Evolutionary conservation across 2,329 filamentous ascomycete species (phyloP).

Genomic region (Pseudogymnoascus verrucosus): DNA sequence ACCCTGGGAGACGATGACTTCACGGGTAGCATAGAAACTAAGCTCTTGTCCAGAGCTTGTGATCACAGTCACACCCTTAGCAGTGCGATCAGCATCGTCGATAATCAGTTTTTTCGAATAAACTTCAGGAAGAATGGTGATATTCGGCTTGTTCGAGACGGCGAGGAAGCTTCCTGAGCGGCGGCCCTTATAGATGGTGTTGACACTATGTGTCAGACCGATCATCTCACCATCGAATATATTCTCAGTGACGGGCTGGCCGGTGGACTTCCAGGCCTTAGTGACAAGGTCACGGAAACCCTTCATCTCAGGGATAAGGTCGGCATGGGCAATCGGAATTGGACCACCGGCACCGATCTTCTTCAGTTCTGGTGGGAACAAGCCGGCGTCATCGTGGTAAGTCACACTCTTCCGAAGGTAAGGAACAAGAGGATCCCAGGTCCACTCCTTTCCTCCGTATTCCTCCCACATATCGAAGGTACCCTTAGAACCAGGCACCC

Average conservation of each 20-base stretch:
- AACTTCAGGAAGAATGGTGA: constrained; percentile 41
- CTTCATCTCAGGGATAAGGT: constrained; percentile 43
- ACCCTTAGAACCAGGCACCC: constrained; percentile 48
- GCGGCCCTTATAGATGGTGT: constrained; percentile 49
- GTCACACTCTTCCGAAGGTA: constrained; percentile 49
- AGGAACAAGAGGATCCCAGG: constrained; percentile 41
- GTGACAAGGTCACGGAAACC: constrained; percentile 43
- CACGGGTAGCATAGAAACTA: constrained; percentile 33
- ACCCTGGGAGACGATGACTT: constrained; percentile 9
- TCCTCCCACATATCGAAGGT: constrained; percentile 47
- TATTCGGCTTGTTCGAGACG: constrained; percentile 45
- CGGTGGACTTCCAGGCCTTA: constrained; percentile 46
- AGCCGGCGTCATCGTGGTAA: constrained; percentile 45
- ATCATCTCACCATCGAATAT: constrained; percentile 48
- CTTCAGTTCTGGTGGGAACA: constrained; percentile 36
- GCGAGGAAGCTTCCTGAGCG: constrained; percentile 45
- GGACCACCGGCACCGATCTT: constrained; percentile 47
- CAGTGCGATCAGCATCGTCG: constrained; percentile 33
- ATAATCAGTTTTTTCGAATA: constrained; percentile 48
- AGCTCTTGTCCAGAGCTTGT: constrained; percentile 33
- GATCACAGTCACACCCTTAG: constrained; percentile 40
- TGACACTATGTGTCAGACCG: constrained; percentile 45
- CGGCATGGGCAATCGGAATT: constrained; percentile 45
- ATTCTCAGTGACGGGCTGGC: constrained; percentile 38
- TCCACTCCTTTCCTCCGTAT: constrained; percentile 44